Evolutionary conservation across 2,329 filamentous ascomycete genomes (phyloP), one percentile per base, ranked within the genome.

Genomic region (Periconia macrospinosa): DNA sequence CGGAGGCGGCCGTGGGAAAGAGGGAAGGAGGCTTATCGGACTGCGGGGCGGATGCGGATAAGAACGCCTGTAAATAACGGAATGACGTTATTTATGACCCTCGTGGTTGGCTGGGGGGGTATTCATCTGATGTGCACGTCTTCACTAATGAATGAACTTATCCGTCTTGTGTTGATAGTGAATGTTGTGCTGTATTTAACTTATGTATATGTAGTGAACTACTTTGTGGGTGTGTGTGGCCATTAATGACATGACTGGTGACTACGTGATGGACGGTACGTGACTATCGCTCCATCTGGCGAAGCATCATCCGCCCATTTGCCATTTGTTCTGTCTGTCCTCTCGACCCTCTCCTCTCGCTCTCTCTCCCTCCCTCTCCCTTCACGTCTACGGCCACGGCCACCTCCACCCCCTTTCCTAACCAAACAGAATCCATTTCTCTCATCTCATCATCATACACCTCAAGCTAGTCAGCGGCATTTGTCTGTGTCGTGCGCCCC

Each of bases 281-380:
- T 50, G 48, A 48, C 53, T 15, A 35, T 27, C 23, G 23, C 23
- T 27, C 23, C 23, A 27, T 30, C 46, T 13, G 30, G 33, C 62
- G 60, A 40, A 57, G 58, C 63, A 66, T 67, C 65, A 68, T 67
- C 61, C 62, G 65, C 62, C 23, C 11, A 30, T 55, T 35, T n/a
- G n/a, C n/a, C n/a, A n/a, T n/a, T n/a, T n/a, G n/a, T n/a, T n/a
- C 49, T 45, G 35, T 10, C 30, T 47, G 44, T 8, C 23, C 8
- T 27, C 23, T 27, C 23, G n/a, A 27, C 23, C 20, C 11, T 18
- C 30, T 17, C 33, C 18, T 42, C 18, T n/a, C 42, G 27, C 30
- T 33, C 35, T 33, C 30, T 13, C 6, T 30, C 45, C 37, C 17
- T 27, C 8, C 18, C 2, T 23, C 18, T 19, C 58, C 53, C 49